Evolutionary conservation across 768 basidiomycete species (phyloP), one percentile per base, ranked within the genome.

Genomic region (Chalciporus pseudorubinellus): DNA sequence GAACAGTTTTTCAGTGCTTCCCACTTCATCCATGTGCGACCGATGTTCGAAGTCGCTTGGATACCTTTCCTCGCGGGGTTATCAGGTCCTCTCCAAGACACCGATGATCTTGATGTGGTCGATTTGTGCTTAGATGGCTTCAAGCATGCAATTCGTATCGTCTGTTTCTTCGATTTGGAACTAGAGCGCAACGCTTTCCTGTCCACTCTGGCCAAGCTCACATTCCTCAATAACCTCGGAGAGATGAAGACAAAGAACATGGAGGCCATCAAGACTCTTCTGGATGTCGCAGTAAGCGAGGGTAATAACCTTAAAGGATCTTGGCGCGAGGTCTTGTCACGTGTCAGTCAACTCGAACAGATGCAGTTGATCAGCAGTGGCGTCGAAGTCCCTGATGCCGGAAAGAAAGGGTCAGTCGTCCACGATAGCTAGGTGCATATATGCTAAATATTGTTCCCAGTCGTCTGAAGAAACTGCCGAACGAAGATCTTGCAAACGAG

Each of bases 191-290:
- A 98, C 62, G 97, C 95, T 1, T 99, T 98, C 65, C 93, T 99
- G 40, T 94, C 95, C 18, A 99, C 97, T 0, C 76, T 99, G 18
- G 86, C 79, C 33, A 99, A 98, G 68, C 98, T 98, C 70, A 99
- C 97, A 0, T 97, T 97, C 78, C 77, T 98, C 56, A 98, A 91
- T 69, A 98, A 99, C 64, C 73, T 98, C 5, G 93, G 94, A 48
- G 97, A 98, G 75, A 99, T 99, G 97, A 95, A 93, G 72, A 80
- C 92, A 29, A 98, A 98, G 77, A 98, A 98, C 65, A 97, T 99
- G 84, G 97, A 98, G 66, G 97, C 95, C 6, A 98, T 99, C 74
- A 98, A 98, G 70, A 74, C 92, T 3, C 76, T 99, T 46, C 74
- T 99, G 11, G 97, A 98, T 63, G 84, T 99, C 39, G 95, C 97